phyloP scores from a whole-genome alignment of 2,329 filamentous ascomycete species.

The Colletotrichum falcatum region DNA sequence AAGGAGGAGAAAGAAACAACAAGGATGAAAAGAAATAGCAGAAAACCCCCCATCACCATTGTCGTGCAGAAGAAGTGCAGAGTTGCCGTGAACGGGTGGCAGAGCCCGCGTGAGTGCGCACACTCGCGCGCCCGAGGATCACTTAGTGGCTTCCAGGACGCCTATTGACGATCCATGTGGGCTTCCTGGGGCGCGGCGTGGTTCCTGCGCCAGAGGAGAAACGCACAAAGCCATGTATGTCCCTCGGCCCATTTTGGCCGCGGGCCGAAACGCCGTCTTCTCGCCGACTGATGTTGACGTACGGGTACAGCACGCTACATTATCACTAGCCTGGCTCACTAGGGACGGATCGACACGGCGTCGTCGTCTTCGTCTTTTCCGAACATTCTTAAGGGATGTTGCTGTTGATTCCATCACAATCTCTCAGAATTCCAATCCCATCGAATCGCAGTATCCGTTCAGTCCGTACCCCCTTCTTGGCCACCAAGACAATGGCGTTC shows the following conservation, averaged over 20 bases:
- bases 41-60: background rate
- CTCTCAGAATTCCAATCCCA: background rate
- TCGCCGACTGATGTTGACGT: background rate
- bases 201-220: background rate
- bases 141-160: background rate
- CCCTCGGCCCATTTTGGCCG: slow-evolving; percentile 1
- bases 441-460: background rate
- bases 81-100: background rate
- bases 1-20: background rate
- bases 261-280: background rate
- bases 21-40: background rate
- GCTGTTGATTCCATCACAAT: background rate
- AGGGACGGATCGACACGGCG: background rate
- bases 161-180: background rate
- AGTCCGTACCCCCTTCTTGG: too few species aligned
- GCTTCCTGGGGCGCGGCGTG: background rate
- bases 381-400: background rate
- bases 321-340: too few species aligned
- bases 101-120: background rate
- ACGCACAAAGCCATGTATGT: background rate
- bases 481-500: background rate
- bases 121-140: background rate
- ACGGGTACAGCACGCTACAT: background rate
- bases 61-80: background rate
- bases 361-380: background rate